These are phyloP conservation scores for Adansonia grandidieri DNA, from an alignment of 441 rosid species.

Conservation along the genomic window DNA sequence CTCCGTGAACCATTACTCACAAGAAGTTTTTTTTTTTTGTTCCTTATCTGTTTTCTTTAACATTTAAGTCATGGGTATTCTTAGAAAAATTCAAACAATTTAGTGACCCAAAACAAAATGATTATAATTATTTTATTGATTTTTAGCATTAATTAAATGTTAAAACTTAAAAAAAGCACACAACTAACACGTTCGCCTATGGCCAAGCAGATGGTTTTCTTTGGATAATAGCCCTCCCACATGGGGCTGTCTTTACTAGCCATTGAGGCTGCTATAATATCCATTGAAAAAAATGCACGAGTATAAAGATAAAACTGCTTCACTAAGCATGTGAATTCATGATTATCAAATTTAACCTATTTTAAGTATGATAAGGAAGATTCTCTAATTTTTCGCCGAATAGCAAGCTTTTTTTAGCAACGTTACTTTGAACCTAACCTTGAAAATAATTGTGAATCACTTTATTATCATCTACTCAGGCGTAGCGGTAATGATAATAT, in stretches of 20 bases:
- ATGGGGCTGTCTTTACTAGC: slow-evolving; percentile 3
- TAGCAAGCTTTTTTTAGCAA: too few species aligned
- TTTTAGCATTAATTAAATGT: not conserved
- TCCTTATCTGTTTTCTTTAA: not conserved
- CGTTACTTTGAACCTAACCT: too few species aligned
- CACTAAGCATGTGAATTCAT: not conserved
- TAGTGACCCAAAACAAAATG: too few species aligned
- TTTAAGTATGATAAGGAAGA: not conserved
- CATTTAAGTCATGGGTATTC: not conserved
- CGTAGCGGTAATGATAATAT: too few species aligned
- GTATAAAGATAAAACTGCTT: not conserved
- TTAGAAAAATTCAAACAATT: not conserved
- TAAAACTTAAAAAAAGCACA: not conserved
- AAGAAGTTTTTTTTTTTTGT: not conserved
- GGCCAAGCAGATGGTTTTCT: not conserved
- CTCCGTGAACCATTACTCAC: not conserved
- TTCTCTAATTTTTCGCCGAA: too few species aligned
- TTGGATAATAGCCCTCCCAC: not conserved
- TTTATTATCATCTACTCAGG: too few species aligned
- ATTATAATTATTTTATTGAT: not conserved
- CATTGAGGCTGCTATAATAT: not conserved
- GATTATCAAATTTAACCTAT: not conserved
- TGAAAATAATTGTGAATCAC: too few species aligned
- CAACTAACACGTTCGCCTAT: slow-evolving; percentile 11
- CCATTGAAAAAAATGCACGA: not conserved